Percentiles rank a stretch among this genome's conserved stretches.
phyloP scores from a whole-genome alignment of 2,329 filamentous ascomycete genomes.

The Colletotrichum sidae region DNA sequence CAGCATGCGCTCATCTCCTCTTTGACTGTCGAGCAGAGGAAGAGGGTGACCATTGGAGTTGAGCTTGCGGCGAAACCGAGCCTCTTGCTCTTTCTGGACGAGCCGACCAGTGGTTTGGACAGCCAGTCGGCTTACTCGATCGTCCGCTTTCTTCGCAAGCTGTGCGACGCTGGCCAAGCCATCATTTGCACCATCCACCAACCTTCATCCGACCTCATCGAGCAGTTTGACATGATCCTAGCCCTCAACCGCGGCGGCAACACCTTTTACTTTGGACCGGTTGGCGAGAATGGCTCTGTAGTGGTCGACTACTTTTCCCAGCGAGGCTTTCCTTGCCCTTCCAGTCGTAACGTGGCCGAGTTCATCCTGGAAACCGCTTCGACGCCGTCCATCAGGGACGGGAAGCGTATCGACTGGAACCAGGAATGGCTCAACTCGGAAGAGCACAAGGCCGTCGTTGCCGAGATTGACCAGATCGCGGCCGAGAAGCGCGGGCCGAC shows the following conservation, averaged over 20 bases:
- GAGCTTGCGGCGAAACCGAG: constrained; percentile 76
- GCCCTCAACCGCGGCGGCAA: constrained; percentile 76
- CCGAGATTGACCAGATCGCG: constrained; percentile 75
- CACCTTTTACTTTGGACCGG: constrained; percentile 79
- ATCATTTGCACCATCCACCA: constrained; percentile 76
- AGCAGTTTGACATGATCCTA: constrained; percentile 80
- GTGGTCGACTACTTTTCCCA: constrained; percentile 69
- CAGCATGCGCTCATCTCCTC: constrained; percentile 72
- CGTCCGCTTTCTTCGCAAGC: constrained; percentile 54
- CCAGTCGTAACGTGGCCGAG: constrained; percentile 61
- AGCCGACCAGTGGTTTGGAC: constrained; percentile 67
- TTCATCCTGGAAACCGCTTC: constrained; percentile 61
- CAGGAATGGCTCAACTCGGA: constrained; percentile 78
- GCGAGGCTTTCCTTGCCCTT: constrained; percentile 74
- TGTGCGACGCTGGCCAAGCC: constrained; percentile 72
- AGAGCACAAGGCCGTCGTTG: constrained; percentile 67
- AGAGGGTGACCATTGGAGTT: constrained; percentile 77
- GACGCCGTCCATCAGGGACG: constrained; percentile 48
- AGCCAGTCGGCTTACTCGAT: constrained; percentile 51
- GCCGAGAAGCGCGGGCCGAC: constrained; percentile 47
- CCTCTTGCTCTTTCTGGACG: constrained; percentile 75
- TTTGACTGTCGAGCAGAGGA: constrained; percentile 63
- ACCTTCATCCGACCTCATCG: constrained; percentile 67
- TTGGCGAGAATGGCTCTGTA: constrained; percentile 73
- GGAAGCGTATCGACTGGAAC: constrained; percentile 73